Evolutionary conservation across 2,329 filamentous ascomycete species (phyloP).

Genomic region (Penicillium sp.): DNA sequence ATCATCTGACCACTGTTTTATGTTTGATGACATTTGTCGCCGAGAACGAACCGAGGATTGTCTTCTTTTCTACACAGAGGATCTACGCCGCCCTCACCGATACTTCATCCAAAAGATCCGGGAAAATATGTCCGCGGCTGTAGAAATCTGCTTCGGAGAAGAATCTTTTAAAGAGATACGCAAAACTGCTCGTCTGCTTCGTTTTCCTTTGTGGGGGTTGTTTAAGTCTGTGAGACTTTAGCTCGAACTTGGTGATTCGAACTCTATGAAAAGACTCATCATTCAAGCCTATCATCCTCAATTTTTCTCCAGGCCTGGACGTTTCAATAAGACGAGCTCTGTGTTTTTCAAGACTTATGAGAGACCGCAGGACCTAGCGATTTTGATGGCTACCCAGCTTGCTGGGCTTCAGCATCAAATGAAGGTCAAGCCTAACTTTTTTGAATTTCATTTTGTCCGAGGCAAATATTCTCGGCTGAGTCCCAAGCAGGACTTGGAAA

Average conservation of each 20-base stretch:
- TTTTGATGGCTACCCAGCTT: not conserved
- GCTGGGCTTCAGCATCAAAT: not conserved
- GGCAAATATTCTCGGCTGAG: not conserved
- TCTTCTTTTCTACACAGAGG: not conserved
- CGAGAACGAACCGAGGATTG: not conserved
- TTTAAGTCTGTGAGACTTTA: not conserved
- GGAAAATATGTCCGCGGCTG: not conserved
- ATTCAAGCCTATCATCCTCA: not conserved
- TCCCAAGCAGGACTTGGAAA: not conserved
- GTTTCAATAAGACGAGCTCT: not conserved
- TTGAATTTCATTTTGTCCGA: not conserved
- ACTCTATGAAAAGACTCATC: not conserved
- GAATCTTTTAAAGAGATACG: not conserved
- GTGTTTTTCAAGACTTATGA: not conserved
- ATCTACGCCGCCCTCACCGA: not conserved
- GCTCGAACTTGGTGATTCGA: not conserved
- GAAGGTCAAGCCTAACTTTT: not conserved
- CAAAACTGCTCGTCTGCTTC: not conserved
- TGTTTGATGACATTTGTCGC: slow-evolving; percentile 2
- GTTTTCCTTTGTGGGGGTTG: not conserved
- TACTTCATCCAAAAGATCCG: not conserved
- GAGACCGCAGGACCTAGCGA: not conserved
- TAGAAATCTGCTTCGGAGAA: not conserved
- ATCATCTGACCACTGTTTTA: not conserved
- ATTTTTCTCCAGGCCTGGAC: not conserved